Conservation (phyloP, 2,329 filamentous ascomycete species). For the Penicillium sp. region DNA sequence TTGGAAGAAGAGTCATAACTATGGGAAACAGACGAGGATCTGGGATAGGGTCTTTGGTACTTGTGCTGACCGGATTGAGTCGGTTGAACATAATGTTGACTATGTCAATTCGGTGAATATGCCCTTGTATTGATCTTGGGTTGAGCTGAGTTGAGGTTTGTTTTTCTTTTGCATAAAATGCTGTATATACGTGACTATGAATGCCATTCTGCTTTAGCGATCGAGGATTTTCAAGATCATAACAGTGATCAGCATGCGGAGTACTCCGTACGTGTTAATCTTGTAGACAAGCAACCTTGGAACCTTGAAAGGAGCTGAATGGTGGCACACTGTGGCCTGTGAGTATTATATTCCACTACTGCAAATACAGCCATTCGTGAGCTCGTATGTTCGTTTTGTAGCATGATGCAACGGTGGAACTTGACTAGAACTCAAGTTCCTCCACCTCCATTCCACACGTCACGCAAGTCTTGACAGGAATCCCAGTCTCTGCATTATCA, state of each 20-base stretch:
- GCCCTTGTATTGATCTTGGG: conserved; percentile 19
- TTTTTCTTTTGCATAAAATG: neutral
- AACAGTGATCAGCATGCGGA: no score
- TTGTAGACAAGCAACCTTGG: no score
- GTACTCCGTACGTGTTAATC: no score
- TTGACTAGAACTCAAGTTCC: conserved; percentile 59
- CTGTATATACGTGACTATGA: neutral
- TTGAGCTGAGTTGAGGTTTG: neutral
- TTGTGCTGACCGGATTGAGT: conserved; percentile 27
- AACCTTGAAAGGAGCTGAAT: no score
- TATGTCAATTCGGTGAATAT: conserved; percentile 24
- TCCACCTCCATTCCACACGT: conserved; percentile 70
- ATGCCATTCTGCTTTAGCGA: neutral
- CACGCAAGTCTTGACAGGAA: conserved; percentile 69
- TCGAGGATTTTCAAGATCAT: no score
- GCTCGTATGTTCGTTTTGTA: neutral
- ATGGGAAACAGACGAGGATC: conserved; percentile 8
- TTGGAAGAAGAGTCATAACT: conserved; percentile 28
- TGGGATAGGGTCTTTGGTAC: conserved; percentile 30
- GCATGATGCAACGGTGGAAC: neutral
- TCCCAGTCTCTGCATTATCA: conserved; percentile 58
- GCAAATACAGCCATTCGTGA: neutral
- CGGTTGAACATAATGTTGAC: conserved; percentile 22
- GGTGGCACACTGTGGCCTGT: no score
- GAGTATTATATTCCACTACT: neutral